Evolutionary conservation across 2,329 filamentous ascomycete species (phyloP).

Genomic region (Neonectria neomacrospora): DNA sequence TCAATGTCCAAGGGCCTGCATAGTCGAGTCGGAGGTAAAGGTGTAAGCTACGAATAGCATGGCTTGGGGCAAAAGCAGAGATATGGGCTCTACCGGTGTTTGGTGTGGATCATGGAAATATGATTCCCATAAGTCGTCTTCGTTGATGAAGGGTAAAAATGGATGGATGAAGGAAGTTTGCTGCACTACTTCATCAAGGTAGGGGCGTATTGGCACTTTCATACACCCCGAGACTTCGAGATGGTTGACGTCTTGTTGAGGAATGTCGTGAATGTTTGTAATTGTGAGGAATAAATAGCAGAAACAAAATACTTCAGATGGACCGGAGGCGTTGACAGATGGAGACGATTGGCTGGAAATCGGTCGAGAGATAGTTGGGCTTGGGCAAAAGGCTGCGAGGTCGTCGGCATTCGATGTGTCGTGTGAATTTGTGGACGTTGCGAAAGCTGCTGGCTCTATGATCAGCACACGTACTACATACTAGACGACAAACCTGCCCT

Average conservation of each 20-base stretch:
- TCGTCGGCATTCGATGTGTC: background rate
- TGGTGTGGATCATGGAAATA: background rate
- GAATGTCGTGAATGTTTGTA: slow-evolving; percentile 47
- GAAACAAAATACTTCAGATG: slow-evolving; percentile 52
- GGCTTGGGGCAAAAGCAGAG: slow-evolving; percentile 7
- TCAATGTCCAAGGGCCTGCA: background rate
- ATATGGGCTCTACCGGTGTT: background rate
- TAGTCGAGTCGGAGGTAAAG: background rate
- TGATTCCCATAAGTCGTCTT: slow-evolving; percentile 49
- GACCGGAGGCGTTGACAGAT: background rate
- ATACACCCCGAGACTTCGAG: slow-evolving; percentile 59
- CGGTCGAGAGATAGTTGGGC: background rate
- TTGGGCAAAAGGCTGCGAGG: background rate
- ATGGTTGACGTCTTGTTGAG: slow-evolving; percentile 58
- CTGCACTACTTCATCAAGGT: slow-evolving; percentile 59
- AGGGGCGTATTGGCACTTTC: slow-evolving; percentile 53
- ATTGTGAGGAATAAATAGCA: slow-evolving; percentile 57
- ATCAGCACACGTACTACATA: background rate
- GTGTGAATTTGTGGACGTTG: background rate
- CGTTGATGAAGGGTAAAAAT: slow-evolving; percentile 54
- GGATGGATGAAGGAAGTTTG: slow-evolving; percentile 59
- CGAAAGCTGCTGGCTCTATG: background rate
- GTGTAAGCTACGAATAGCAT: slow-evolving; percentile 14
- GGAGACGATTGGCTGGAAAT: background rate
- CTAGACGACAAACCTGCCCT: background rate